Percentiles rank a stretch among this genome's conserved stretches.
Evolutionary conservation across 2,329 filamentous ascomycete species (phyloP).

Genomic region (Calonectria fujianensis): DNA sequence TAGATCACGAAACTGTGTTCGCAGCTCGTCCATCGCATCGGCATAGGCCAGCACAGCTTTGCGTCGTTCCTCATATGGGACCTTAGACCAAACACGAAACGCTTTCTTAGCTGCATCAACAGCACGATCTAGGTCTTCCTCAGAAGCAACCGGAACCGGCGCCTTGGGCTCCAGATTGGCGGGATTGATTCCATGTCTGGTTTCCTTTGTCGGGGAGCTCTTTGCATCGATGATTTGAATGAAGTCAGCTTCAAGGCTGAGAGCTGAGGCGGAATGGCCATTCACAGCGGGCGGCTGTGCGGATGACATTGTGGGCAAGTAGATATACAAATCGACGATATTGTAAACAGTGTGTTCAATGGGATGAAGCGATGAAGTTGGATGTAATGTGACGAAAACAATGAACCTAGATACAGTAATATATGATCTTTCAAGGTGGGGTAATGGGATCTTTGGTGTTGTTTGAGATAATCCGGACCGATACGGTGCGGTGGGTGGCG

Average conservation of each 20-base stretch:
- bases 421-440: no score
- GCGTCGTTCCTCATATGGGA: constrained; percentile 50
- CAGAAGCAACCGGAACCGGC: constrained; percentile 51
- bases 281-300: no score
- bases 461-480: no score
- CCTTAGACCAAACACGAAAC: constrained; percentile 54
- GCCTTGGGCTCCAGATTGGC: constrained; percentile 57
- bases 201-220: constrained; percentile 44
- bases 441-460: no score
- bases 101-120: constrained; percentile 51
- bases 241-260: constrained; percentile 32
- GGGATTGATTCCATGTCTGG: constrained; percentile 55
- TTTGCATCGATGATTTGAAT: constrained; percentile 53
- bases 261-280: no score
- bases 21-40: constrained; percentile 51
- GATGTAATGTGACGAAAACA: no score
- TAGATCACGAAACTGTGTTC: constrained; percentile 50
- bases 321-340: no score
- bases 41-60: constrained; percentile 51
- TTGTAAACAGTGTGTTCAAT: no score
- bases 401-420: no score
- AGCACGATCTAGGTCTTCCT: constrained; percentile 52
- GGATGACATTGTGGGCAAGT: no score
- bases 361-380: no score
- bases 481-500: no score